Percentiles rank a stretch among this genome's conserved stretches.
These are phyloP conservation scores for Penicillium cinerascens DNA, from an alignment of 495 filamentous ascomycete genomes.

Conservation along the genomic window DNA sequence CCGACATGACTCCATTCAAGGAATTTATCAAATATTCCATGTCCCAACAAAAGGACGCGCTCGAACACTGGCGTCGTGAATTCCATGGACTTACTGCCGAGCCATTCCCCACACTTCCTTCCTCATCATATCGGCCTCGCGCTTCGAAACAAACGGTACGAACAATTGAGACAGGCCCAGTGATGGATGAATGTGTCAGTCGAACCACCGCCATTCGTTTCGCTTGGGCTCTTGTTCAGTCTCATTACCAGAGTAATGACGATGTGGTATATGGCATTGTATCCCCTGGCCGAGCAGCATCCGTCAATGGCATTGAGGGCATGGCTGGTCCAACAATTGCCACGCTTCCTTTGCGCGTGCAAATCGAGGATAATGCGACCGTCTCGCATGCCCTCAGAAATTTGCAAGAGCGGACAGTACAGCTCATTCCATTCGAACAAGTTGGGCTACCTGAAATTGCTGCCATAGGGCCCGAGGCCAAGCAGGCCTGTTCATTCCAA, in stretches of 20 bases:
- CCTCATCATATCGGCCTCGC: slow-evolving; percentile 13
- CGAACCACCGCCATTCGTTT: slow-evolving; percentile 25
- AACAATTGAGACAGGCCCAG: slow-evolving; percentile 1
- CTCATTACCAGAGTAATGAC: slow-evolving; percentile 21
- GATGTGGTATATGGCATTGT: slow-evolving; percentile 38
- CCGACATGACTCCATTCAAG: not conserved
- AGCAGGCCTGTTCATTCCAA: slow-evolving; percentile 51
- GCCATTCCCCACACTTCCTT: slow-evolving; percentile 9
- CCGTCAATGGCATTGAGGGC: slow-evolving; percentile 26
- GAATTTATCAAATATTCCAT: slow-evolving; percentile 6
- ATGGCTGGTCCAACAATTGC: slow-evolving; percentile 41
- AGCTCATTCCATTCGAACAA: slow-evolving; percentile 41
- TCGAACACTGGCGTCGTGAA: slow-evolving; percentile 4
- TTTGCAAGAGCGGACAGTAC: slow-evolving; percentile 31
- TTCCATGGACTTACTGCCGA: not conserved
- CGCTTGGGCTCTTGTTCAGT: slow-evolving; percentile 39
- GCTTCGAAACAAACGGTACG: not conserved
- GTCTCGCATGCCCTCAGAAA: slow-evolving; percentile 35
- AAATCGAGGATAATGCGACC: slow-evolving; percentile 14
- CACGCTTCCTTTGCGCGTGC: slow-evolving; percentile 49
- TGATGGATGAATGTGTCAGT: slow-evolving; percentile 18
- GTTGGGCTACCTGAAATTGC: slow-evolving; percentile 24
- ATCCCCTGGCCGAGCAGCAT: slow-evolving; percentile 33
- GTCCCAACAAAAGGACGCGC: not conserved
- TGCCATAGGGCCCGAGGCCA: slow-evolving; percentile 31